Percentiles rank a stretch among this genome's conserved stretches.
phyloP scores from a whole-genome alignment of 2,329 filamentous ascomycete species.

The Sporothrix pseudoabietina region DNA sequence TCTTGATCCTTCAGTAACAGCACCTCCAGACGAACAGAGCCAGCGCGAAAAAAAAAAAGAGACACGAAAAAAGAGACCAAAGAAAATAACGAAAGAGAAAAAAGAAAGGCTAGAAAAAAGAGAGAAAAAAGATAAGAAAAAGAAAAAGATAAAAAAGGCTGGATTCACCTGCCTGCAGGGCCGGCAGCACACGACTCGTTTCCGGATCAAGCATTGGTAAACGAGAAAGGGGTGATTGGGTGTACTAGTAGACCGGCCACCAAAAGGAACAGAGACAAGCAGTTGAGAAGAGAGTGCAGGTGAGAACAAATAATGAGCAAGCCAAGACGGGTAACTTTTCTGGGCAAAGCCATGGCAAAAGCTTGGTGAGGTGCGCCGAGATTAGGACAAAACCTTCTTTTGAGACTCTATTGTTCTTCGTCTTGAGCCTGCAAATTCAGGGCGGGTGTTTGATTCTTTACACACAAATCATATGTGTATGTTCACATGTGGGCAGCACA shows the following conservation, averaged over 20 bases:
- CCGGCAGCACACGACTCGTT: conserved; percentile 4
- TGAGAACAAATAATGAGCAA: not conserved
- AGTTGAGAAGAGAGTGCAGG: not conserved
- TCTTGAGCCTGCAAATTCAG: not conserved
- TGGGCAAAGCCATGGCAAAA: conserved; percentile 12
- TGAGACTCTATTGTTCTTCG: not conserved
- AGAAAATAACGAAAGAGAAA: not conserved
- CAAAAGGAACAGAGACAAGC: not conserved
- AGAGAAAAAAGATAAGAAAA: not conserved
- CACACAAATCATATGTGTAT: not conserved
- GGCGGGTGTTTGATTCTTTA: not conserved
- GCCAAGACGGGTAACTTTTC: not conserved
- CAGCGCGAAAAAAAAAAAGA: not conserved
- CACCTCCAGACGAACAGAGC: not conserved
- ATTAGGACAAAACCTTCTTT: not conserved
- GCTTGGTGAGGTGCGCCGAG: not conserved
- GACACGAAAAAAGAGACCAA: not conserved
- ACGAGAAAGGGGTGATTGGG: not conserved
- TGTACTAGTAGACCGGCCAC: not conserved
- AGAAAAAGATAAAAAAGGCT: not conserved
- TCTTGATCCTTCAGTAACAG: conserved; percentile 8
- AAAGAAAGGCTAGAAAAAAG: no score
- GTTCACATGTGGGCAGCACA: not conserved
- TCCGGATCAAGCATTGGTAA: conserved; percentile 5
- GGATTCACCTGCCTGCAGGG: not conserved